A percentile compares a stretch with the other conserved stretches of the same genome.
These are phyloP conservation scores for Xylaria flabelliformis DNA, from an alignment of 495 filamentous ascomycete species.

Conservation along the genomic window DNA sequence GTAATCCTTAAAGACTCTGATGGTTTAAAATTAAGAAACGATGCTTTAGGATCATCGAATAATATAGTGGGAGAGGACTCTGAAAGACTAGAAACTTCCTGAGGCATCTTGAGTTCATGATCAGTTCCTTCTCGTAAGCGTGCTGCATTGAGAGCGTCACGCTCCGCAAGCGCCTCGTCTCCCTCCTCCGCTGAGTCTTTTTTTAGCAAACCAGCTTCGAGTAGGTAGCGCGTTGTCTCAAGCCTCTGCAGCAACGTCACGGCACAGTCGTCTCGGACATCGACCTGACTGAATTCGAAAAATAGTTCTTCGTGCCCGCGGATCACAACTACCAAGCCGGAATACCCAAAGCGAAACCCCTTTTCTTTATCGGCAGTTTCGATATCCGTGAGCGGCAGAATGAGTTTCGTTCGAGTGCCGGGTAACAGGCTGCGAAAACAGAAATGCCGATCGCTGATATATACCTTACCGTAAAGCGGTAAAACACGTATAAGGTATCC, in stretches of 20 bases:
- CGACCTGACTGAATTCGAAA: constrained; percentile 84
- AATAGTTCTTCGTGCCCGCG: constrained; percentile 95
- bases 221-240: constrained; percentile 72
- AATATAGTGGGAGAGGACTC: constrained; percentile 72
- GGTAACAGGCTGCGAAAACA: constrained; percentile 93
- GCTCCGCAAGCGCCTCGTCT: constrained; percentile 80
- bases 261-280: constrained; percentile 85
- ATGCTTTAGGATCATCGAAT: constrained; percentile 91
- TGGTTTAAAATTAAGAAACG: constrained; percentile 95
- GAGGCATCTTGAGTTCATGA: constrained; percentile 64
- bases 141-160: constrained; percentile 81
- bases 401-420: constrained; percentile 90
- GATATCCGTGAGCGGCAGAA: constrained; percentile 88
- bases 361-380: constrained; percentile 96
- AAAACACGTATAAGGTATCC: constrained; percentile 86
- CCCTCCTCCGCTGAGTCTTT: constrained; percentile 73
- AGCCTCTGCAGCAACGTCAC: constrained; percentile 79
- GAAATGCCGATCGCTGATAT: constrained; percentile 86
- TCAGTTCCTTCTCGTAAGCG: constrained; percentile 65
- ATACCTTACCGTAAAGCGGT: constrained; percentile 96
- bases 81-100: constrained; percentile 54
- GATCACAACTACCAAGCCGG: constrained; percentile 89
- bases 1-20: constrained; percentile 81
- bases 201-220: constrained; percentile 72
- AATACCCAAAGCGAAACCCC: constrained; percentile 91